Base-by-base conservation (phyloP, 352 stramenopile species). In the Globisporangium takayamanum region DNA sequence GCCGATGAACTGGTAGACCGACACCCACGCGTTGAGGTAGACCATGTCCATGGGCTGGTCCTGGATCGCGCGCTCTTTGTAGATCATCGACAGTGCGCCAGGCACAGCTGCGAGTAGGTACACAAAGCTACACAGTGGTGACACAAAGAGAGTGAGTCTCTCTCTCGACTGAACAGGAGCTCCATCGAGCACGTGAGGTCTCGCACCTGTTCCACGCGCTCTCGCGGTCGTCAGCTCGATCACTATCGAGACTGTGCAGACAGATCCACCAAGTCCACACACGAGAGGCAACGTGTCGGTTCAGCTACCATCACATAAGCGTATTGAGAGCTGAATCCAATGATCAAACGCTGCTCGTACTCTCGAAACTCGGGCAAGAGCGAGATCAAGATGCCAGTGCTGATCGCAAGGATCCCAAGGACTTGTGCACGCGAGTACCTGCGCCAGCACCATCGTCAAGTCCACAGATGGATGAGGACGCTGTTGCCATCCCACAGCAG, bases 21-120 rank as follows among this genome's bases (percentile, higher is more conserved):
- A 77, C 22, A 95, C 84, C 86, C 86, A 95, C 0, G 86, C 84
- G 45, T 95, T 95, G 26, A 95, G 66, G 55, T 95, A 95, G 37
- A 84, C 76, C 70, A 93, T 89, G 57, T 95, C 80, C 77, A 95
- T 89, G 33, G 86, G 86, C 51, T 92, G 82, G 50, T 89, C 72
- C 28, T 80, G 77, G 62, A 95, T 92, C 14, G 78, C 64, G 11
- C 73, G 79, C 56, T 95, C 86, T 53, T 95, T 95, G 68, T 95
- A 95, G 44, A 94, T 63, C 76, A 93, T 92, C 12, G 84, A 94
- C n/a, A 93, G 45, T 0, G 86, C 72, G 2, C 81, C 84, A 10
- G 84, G 86, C 14, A 95, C 64, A 8, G 84, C 81, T 18, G 86
- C 84, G 25, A 93, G 54, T 39, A 94, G 57, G 55, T 92, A 95